These are phyloP conservation scores for Pestalotiopsis sp. DNA, from an alignment of 2,329 filamentous ascomycete species.

Conservation along the genomic window DNA sequence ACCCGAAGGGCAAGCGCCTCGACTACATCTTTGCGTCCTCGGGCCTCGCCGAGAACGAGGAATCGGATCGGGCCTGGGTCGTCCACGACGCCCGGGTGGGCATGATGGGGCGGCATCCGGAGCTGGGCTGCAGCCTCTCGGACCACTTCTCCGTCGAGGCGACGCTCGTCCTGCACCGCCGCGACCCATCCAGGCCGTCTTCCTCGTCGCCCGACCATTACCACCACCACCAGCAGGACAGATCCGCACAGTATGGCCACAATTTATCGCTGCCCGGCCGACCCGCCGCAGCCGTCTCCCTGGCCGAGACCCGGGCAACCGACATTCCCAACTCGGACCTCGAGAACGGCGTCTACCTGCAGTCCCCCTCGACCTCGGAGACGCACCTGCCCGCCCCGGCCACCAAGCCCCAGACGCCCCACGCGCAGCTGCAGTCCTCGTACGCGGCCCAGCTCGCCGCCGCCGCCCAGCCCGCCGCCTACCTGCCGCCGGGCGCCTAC, in stretches of 20 bases:
- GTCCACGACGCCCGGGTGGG: slow-evolving; percentile 74
- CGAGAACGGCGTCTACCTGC: slow-evolving; percentile 42
- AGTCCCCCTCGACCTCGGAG: slow-evolving; percentile 38
- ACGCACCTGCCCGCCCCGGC: slow-evolving; percentile 24
- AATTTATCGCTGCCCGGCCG: slow-evolving; percentile 13
- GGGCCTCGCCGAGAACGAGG: slow-evolving; percentile 38
- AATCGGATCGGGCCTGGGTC: slow-evolving; percentile 57
- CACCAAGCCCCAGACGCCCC: slow-evolving; percentile 21
- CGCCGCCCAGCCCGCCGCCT: slow-evolving; percentile 22
- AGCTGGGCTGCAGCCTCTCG: slow-evolving; percentile 82
- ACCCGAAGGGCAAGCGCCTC: slow-evolving; percentile 80
- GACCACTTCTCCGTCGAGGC: slow-evolving; percentile 94
- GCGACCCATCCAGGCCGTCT: slow-evolving; percentile 7
- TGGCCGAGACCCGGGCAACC: slow-evolving; percentile 13
- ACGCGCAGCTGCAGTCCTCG: slow-evolving; percentile 23
- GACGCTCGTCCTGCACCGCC: slow-evolving; percentile 61
- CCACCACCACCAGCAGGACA: neutral
- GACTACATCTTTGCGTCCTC: slow-evolving; percentile 91
- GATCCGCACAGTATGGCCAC: neutral
- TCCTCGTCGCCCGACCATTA: neutral
- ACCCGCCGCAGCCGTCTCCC: slow-evolving; percentile 25
- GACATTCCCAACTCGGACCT: slow-evolving; percentile 22
- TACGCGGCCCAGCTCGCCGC: slow-evolving; percentile 37
- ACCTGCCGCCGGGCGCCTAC: slow-evolving; percentile 57
- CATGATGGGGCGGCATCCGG: slow-evolving; percentile 81